Base-by-base conservation (phyloP, 345 rosid species). In the Salix purpurea region DNA sequence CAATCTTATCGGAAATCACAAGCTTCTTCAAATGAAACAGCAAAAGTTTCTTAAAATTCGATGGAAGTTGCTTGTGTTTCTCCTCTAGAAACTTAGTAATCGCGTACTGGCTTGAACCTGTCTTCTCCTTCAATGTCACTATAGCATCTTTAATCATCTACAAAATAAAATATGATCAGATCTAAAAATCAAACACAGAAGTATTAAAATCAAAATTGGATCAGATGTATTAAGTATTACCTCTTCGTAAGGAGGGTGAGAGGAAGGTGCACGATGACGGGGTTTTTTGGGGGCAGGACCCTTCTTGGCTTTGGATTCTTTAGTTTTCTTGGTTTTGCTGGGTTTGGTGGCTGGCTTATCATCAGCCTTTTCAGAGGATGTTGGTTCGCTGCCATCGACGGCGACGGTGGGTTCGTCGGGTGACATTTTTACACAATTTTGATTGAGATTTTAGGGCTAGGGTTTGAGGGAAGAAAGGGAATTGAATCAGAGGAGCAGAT, bases 51-150 rank as follows among this genome's bases (percentile, higher is more conserved):
- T 81, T 89, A 36, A 92, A 91, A 52, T 76, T 87, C 0, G 86
- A 54, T 1, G 97, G 97, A 24, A 94, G 80, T 7, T 88, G 78
- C 77, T 90, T 90, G 3, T 94, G 89, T 78, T 90, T 94, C 85
- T 87, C 97, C 37, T 94, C 98, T 0, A 92, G 85, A 80, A 88
- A 92, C 77, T 92, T 92, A 32, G 92, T 80, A 76, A 94, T 94
- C 44, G 98, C 98, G 70, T 89, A 86, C 83, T 92, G 97, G 64
- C 98, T 94, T 44, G 98, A 94, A 70, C 98, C 98, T 5, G 87
- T 90, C 84, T 83, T 94, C 82, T 94, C 98, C 79, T 94, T 91
- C 85, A 94, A 70, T 9, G 89, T 83, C 21, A 81, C 77, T 12
- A 94, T 90, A 1, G 97, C 94, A 0, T 91, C 93, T 66, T 86